phyloP scores from a whole-genome alignment of 1,284 basidiomycete genomes.

The Melampsora abietis-canadensis region DNA sequence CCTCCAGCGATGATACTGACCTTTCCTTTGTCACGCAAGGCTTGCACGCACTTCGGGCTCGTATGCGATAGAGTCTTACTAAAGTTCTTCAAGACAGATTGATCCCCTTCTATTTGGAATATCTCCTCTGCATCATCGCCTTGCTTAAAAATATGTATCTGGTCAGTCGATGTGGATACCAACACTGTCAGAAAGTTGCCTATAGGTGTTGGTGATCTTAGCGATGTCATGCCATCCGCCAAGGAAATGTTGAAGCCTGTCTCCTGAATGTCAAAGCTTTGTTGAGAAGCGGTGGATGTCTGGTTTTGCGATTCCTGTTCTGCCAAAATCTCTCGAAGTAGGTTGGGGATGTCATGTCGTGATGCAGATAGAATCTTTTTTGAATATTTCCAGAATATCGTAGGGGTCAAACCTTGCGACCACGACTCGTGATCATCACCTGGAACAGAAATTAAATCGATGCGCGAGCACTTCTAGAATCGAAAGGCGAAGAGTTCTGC shows the following conservation, averaged over 20 bases:
- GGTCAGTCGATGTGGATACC: background rate
- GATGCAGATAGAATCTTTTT: conserved; percentile 58
- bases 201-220: background rate
- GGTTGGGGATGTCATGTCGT: conserved; percentile 58
- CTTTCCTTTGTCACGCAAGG: background rate
- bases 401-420: conserved; percentile 72
- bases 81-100: conserved; percentile 15
- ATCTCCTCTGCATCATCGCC: background rate
- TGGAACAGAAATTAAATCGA: conserved; percentile 48
- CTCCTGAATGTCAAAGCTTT: conserved; percentile 16
- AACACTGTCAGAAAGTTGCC: background rate
- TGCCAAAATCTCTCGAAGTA: conserved; percentile 59
- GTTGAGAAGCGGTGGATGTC: conserved; percentile 3
- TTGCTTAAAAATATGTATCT: conserved; percentile 2
- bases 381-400: conserved; percentile 67
- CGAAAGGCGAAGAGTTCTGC: background rate
- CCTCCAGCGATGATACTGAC: conserved; percentile 27
- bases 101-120: background rate
- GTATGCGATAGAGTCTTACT: conserved; percentile 13
- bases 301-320: conserved; percentile 2
- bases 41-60: conserved; percentile 11
- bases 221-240: conserved; percentile 2
- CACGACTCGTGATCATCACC: conserved; percentile 86
- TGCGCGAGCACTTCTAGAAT: background rate
- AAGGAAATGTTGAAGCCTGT: conserved; percentile 7